Conservation (phyloP, 1,284 basidiomycete genomes). For the Xanthoconium separans region DNA sequence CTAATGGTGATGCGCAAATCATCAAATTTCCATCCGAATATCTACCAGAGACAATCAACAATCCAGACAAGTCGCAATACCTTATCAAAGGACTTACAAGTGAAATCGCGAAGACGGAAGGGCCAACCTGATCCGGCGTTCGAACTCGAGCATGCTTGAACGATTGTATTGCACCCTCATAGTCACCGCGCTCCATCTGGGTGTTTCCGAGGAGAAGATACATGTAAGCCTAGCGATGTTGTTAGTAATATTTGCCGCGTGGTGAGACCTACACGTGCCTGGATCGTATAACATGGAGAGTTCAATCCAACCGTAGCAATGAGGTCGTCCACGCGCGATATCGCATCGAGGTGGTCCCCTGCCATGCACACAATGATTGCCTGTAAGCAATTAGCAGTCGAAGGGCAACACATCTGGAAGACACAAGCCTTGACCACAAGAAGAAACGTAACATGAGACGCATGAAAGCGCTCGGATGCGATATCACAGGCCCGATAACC, state of each 20-base stretch:
- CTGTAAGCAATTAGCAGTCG: background rate
- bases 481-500: too few species aligned
- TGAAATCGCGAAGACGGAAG: background rate
- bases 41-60: background rate
- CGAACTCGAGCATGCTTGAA: background rate
- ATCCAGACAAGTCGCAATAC: too few species aligned
- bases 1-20: background rate
- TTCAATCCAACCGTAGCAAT: too few species aligned
- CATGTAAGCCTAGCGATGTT: background rate
- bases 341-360: background rate
- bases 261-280: background rate
- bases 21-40: slow-evolving; percentile 8
- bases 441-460: background rate
- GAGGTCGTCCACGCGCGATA: too few species aligned
- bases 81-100: background rate
- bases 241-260: background rate
- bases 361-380: background rate
- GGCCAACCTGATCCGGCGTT: background rate
- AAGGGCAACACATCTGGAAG: background rate
- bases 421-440: background rate
- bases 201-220: background rate
- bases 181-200: background rate
- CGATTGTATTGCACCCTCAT: background rate
- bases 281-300: background rate
- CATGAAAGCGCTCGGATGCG: too few species aligned